Percentiles rank a stretch among this genome's conserved stretches.
These are phyloP conservation scores for Microthlaspi erraticum DNA, from an alignment of 345 rosid species.

Conservation along the genomic window DNA sequence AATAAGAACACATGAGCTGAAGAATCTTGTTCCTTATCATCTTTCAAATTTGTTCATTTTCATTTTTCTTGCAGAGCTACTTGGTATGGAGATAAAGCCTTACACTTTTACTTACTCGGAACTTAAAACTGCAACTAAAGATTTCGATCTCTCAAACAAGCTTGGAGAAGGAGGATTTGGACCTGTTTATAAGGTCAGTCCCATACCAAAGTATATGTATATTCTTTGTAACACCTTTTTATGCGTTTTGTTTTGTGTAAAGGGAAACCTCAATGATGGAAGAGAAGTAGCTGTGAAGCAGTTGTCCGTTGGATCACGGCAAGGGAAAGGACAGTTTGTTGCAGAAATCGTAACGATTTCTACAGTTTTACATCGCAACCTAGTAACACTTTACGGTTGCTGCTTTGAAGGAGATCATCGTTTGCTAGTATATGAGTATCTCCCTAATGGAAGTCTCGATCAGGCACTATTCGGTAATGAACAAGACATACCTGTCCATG, in stretches of 20 bases:
- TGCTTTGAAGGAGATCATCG: constrained; percentile 47
- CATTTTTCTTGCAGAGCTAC: constrained; percentile 53
- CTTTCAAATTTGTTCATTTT: constrained; percentile 7
- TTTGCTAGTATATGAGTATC: constrained; percentile 64
- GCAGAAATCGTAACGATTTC: constrained; percentile 63
- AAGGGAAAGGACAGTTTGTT: constrained; percentile 73
- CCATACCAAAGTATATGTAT: not conserved
- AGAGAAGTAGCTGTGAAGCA: constrained; percentile 65
- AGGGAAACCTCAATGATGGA: constrained; percentile 49
- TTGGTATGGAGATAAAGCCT: constrained; percentile 57
- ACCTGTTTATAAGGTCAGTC: constrained; percentile 62
- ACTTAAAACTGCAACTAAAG: constrained; percentile 67
- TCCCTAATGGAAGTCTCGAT: constrained; percentile 64
- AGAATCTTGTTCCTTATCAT: not conserved
- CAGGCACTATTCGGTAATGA: constrained; percentile 42
- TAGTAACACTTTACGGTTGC: constrained; percentile 49
- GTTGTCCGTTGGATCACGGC: constrained; percentile 64
- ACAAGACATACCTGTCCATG: not conserved
- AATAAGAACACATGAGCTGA: constrained; percentile 8
- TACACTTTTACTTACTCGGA: constrained; percentile 66
- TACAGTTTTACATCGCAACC: constrained; percentile 45
- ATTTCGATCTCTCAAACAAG: constrained; percentile 60
- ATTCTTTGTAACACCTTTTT: not conserved
- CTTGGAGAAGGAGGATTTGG: constrained; percentile 92
- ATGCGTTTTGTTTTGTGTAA: constrained; percentile 4